Evolutionary conservation across 306 rosid species (phyloP), one percentile per base, ranked within the genome.

Genomic region (Datisca glomerata): DNA sequence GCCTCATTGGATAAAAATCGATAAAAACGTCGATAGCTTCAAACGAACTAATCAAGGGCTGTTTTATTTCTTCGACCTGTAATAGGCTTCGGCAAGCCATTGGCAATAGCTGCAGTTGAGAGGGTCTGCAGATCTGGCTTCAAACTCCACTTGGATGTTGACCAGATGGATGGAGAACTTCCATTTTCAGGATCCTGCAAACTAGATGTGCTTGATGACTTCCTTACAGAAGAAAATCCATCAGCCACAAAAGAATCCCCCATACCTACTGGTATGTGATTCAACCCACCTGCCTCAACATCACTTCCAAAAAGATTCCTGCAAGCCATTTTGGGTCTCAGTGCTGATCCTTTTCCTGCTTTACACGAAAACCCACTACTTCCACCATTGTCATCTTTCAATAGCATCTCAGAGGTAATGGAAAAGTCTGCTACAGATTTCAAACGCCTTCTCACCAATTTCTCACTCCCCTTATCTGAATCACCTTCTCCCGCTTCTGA

Each of bases 151-250:
- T 63, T 67, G 21, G 89, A 56, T 7, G 79, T 31, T 24, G 80
- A 68, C 85, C 94, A 72, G 55, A 62, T 67, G 36, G 76, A 69
- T 33, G 77, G 46, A 19, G 79, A 51, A 34, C 63, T 8, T 10
- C 31, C 13, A 40, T 54, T 56, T 4, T 70, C 92, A 13, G 74
- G 74, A 36, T 75, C 96, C 38, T 75, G 86, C 61, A 86, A 81
- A 73, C 71, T 73, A 15, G 94, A 63, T 43, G 92, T 68, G 47
- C 96, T 86, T n/a, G 84, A 78, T 10, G 96, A 86, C 66, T 79
- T 86, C 54, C 81, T 75, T 39, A 81, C 93, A 18, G 76, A 61
- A 18, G 60, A 71, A 24, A 71, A 65, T 35, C 57, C 60, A 5
- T 73, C 84, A 6, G 63, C 40, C 32, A 60, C 12, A 12, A 41